Evolutionary conservation across 192 early-diverging fungal species (phyloP), one percentile per base, ranked within the genome.

Genomic region (Spizellomyces sp.): DNA sequence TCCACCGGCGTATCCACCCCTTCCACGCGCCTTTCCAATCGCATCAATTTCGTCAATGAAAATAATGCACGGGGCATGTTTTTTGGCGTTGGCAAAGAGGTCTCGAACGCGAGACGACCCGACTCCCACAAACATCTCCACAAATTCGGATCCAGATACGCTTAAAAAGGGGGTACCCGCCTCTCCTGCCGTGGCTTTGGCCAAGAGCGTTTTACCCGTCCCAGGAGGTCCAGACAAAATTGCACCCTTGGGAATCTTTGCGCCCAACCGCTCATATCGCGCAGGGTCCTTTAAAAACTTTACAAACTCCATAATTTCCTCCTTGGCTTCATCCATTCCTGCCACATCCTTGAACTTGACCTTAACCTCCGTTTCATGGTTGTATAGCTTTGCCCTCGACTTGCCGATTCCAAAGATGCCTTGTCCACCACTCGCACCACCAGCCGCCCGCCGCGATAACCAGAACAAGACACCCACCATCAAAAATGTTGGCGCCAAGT

Each of bases 271-370:
- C 77, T 99, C 96, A 81, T 95, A 99, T 22, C 83, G 77, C 48
- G 81, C 87, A 42, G 97, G 97, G 75, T 96, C 90, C 79, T 99
- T 99, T 64, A 98, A 80, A 82, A 98, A 98, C 81, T 98, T 97
- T 64, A 99, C 98, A 92, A 99, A 99, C 86, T 99, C 98, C 98
- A 99, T 99, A 60, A 99, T 99, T 81, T 99, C 98, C 73, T 94
- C 90, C 86, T 99, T 99, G 48, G 96, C 98, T 75, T 99, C 98
- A 83, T 99, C 96, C 80, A 94, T 94, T 8, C 98, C 98, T 9
- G 98, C 98, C 1, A 99, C 96, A 78, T 99, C 96, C 87, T 96
- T 97, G 80, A 99, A 99, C 73, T 96, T 96, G 50, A 99, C 93
- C 67, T 93, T 88, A 61, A 99, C 91, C 48, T 96, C 93, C 1